phyloP scores from a whole-genome alignment of 225 moss, liverwort and hornwort species.

The Ulota crispa region DNA sequence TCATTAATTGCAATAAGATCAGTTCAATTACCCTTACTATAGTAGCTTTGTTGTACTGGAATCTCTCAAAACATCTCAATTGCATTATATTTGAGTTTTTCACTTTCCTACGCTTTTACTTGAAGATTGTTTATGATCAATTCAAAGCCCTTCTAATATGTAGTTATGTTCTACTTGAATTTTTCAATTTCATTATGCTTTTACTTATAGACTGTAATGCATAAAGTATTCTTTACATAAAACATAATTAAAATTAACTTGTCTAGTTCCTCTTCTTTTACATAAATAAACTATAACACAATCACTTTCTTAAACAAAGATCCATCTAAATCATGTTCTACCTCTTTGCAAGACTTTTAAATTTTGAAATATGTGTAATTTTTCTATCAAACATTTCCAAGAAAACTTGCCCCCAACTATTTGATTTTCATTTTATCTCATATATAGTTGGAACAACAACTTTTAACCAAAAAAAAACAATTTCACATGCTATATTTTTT shows the following conservation, averaged over 20 bases:
- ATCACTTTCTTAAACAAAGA: too few species aligned
- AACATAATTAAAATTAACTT: too few species aligned
- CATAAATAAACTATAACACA: too few species aligned
- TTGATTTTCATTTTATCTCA: neutral
- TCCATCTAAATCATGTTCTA: neutral
- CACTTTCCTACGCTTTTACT: accelerated
- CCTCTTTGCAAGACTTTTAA: neutral
- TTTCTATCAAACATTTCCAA: neutral
- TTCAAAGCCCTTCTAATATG: neutral
- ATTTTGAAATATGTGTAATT: accelerated
- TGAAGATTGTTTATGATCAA: too few species aligned
- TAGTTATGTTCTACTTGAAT: neutral
- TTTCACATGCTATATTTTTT: too few species aligned
- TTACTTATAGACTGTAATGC: too few species aligned
- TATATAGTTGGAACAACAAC: neutral
- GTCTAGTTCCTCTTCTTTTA: neutral
- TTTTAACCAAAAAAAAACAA: too few species aligned
- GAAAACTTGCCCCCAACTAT: neutral
- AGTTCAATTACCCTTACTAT: accelerated
- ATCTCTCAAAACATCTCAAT: neutral
- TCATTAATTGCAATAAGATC: accelerated
- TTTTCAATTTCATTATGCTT: neutral
- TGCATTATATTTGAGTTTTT: neutral
- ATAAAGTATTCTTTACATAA: neutral
- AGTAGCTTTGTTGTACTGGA: accelerated